Conservation (phyloP, 2,329 filamentous ascomycete species). For the Laburnicola sp. region DNA sequence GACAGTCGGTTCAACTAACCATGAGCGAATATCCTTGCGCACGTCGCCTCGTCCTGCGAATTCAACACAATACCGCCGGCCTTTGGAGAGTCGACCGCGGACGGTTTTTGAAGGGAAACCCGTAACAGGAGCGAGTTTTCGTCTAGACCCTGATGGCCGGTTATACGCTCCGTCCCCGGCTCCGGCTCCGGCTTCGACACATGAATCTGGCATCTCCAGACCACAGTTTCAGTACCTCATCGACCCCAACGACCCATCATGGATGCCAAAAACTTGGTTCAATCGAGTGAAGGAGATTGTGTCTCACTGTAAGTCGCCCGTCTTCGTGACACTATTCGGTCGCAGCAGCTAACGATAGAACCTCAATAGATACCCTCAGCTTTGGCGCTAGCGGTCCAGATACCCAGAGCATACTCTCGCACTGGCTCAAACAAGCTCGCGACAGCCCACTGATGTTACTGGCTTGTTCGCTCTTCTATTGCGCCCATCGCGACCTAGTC, state of each 20-base stretch:
- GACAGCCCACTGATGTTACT: slow-evolving; percentile 16
- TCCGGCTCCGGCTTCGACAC: neutral
- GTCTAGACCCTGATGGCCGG: neutral
- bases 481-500: slow-evolving; percentile 14
- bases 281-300: slow-evolving; percentile 12
- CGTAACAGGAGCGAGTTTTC: neutral
- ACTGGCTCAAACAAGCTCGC: slow-evolving; percentile 14
- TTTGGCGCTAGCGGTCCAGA: slow-evolving; percentile 3
- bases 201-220: neutral
- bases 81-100: neutral
- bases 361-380: neutral
- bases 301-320: slow-evolving; percentile 14
- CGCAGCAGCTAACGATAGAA: neutral
- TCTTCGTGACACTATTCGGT: too few species aligned
- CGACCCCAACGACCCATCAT: slow-evolving; percentile 8
- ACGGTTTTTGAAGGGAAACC: neutral
- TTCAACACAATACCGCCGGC: too few species aligned
- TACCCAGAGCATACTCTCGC: slow-evolving; percentile 9
- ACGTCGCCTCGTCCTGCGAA: neutral
- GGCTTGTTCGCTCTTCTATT: slow-evolving; percentile 16
- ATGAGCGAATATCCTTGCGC: neutral
- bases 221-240: neutral
- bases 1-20: neutral
- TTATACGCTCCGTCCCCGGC: neutral
- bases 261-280: slow-evolving; percentile 13